phyloP scores from a whole-genome alignment of 495 filamentous ascomycete species.

The Tetracladium setigerum region DNA sequence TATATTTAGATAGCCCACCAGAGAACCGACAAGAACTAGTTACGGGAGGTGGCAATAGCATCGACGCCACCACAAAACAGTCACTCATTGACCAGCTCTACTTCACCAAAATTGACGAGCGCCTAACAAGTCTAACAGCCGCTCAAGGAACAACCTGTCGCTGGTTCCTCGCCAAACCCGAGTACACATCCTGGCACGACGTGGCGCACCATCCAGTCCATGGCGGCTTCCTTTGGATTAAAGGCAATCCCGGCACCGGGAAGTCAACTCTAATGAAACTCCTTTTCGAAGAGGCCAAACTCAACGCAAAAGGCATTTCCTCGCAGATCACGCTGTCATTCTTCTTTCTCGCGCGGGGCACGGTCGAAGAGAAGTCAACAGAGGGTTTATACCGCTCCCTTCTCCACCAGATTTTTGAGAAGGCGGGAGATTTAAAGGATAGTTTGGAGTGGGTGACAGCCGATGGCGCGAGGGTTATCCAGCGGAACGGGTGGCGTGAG shows the following conservation, averaged over 20 bases:
- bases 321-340: conserved; percentile 23
- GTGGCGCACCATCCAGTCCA: conserved; percentile 20
- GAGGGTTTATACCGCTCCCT: conserved; percentile 27
- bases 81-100: conserved; percentile 19
- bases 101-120: conserved; percentile 28
- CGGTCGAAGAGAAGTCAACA: conserved; percentile 24
- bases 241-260: conserved; percentile 34
- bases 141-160: conserved; percentile 26
- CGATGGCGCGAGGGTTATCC: conserved; percentile 12
- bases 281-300: conserved; percentile 15
- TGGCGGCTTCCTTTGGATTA: conserved; percentile 33
- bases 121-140: conserved; percentile 18
- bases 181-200: conserved; percentile 29
- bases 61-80: conserved; percentile 12
- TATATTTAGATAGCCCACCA: conserved; percentile 2
- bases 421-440: conserved; percentile 9
- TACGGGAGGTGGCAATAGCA: conserved; percentile 1
- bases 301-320: conserved; percentile 9
- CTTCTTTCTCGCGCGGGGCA: conserved; percentile 35
- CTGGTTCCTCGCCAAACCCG: conserved; percentile 25
- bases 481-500: conserved; percentile 15
- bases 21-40: not conserved
- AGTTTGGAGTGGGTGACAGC: conserved; percentile 16
- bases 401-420: conserved; percentile 27
- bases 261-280: conserved; percentile 40